Evolutionary conservation across 2,329 filamentous ascomycete genomes (phyloP), one percentile per base, ranked within the genome.

Genomic region (Ceratocystis harringtonii): DNA sequence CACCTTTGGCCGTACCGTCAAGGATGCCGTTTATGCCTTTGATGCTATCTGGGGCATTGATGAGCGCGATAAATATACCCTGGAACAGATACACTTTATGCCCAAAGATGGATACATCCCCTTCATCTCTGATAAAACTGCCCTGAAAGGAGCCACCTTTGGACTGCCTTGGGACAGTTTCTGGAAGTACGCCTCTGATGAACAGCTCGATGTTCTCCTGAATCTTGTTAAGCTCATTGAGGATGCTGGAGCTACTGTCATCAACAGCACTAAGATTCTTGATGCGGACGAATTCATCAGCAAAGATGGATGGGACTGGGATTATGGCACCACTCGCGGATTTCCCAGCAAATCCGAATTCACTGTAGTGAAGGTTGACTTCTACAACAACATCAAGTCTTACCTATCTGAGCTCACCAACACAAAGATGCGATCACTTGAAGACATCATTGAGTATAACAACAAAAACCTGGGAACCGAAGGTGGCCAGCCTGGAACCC

Each of bases 271-370:
- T 0, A 87, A 91, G 71, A 78, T 91, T 1, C 82, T 83, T 28
- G 77, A 83, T 71, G 81, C 83, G 70, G 73, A 85, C 70, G 81
- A 75, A 0, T 81, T 89, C 30, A 80, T 90, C 12, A 82, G 80
- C 36, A 85, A 83, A 0, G 73, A 81, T 61, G 85, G 85, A 17
- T 91, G 87, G 87, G 78, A 90, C 72, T 91, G 88, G 81, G 85
- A 88, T 70, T 87, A 83, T 68, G 86, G 86, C 15, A 78, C 69
- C 4, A 79, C 77, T 0, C 80, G 85, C 2, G 84, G 85, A 1
- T 84, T 77, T 70, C 75, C 84, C n/a, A 89, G 90, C 67, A 83
- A 89, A 74, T 89, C 84, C 15, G 87, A 90, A 72, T 90, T 86
- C 74, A 88, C 84, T 0, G 83, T 86, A 61, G 78, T 90, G 69